Base-by-base conservation (phyloP, 164 flowering plant species). In the Piper betle region DNA sequence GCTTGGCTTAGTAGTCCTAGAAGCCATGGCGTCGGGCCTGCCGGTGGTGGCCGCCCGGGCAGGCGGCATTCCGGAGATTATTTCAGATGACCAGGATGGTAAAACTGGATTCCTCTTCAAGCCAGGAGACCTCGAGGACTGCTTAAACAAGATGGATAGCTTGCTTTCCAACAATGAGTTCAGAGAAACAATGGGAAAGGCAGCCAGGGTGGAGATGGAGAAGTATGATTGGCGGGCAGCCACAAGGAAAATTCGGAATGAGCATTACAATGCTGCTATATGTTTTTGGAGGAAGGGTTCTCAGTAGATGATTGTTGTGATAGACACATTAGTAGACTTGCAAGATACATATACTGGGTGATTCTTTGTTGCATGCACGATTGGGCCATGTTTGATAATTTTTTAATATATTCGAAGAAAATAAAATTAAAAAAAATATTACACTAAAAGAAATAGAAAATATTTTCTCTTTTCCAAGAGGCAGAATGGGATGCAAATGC, bases 221-320 rank as follows among this genome's bases (percentile, higher is more conserved):
- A 82, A 90, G 78, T 88, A 82, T 59, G 95, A 85, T 46, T 93
- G 99, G 99, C 79, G 69, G 63, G 97, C 94, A 33, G 97, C 99
- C 50, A 93, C 99, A 1, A 64, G 60, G 60, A 83, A 61, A 70
- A 93, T 93, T 5, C 80, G 97, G 40, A 88, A 93, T 13, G 91
- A 93, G 64, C 92, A 93, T 40, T 93, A 93, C 71, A 82, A 79
- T 71, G 97, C 96, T 55, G 97, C 99, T 52, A 93, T 90, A 59
- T 93, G 97, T 96, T 93, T 93, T 71, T 93, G 97, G 98, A 66
- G 84, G 70, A 87, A 84, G 84, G n/a, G n/a, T n/a, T n/a, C n/a
- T n/a, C n/a, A n/a, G n/a, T n/a, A n/a, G n/a, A n/a, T n/a, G n/a
- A n/a, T n/a, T n/a, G n/a, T n/a, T n/a, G n/a, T n/a, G n/a, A n/a